Evolutionary conservation across 805 yeast species (phyloP), one percentile per base, ranked within the genome.

Genomic region (Saturnispora bothae): DNA sequence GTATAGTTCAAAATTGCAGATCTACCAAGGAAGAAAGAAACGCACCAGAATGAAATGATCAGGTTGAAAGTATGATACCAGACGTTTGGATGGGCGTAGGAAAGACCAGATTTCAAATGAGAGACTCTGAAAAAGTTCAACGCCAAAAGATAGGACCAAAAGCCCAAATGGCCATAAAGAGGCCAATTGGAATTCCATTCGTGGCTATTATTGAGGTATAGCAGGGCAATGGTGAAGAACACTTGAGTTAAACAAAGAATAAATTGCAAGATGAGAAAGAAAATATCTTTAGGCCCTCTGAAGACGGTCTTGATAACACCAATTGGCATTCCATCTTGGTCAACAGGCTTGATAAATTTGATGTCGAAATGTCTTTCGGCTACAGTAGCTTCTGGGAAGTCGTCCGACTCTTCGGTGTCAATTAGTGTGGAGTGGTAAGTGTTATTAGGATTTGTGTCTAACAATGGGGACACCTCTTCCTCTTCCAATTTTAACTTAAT

Each of bases 341-440:
- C 69, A 2, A 69, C 59, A 14, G 76, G 70, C 12, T 68, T 61
- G 27, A 81, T 53, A 16, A 69, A 66, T 15, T 70, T 64, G 23
- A 81, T 65, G 46, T 82, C 82, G 47, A 81, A 82, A 54, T 81
- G 92, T 32, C 69, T 70, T 23, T 71, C 71, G 31, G 42, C 15
- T 28, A 73, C 43, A 3, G 49, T 27, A 7, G 26, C 12, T 10
- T 27, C 18, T 6, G 32, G 10, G 13, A 17, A 14, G 7, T 27
- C 30, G 13, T 15, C 18, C 5, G 12, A 8, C n/a, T 26, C 15
- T 10, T 30, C 31, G 5, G 13, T 15, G 8, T 33, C 34, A 13
- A n/a, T 16, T 15, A 12, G 12, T 19, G 19, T 19, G 7, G 29
- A 33, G 21, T 25, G 8, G 14, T 33, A 25, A 9, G 13, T 23